Evolutionary conservation across 306 rosid genomes (phyloP).

Genomic region (Cicer arietinum): DNA sequence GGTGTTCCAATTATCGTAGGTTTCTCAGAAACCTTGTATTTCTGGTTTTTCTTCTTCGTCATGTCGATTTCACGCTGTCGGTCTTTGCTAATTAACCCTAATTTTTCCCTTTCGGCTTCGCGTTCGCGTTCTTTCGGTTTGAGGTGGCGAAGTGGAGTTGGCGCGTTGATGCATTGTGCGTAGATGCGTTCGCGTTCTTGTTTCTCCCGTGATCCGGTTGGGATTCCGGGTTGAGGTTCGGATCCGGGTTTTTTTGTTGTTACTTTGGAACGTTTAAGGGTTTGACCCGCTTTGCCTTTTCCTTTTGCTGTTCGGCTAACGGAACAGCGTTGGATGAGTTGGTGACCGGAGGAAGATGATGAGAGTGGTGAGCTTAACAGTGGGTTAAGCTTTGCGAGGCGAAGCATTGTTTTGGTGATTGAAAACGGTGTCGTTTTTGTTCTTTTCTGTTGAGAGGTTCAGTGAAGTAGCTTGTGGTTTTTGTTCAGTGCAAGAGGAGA

Average conservation of each 20-base stretch:
- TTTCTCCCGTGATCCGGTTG: conserved; percentile 50
- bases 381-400: conserved; percentile 44
- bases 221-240: conserved; percentile 40
- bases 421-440: conserved; percentile 24
- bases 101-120: conserved; percentile 71
- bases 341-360: conserved; percentile 20
- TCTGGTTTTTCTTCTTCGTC: conserved; percentile 51
- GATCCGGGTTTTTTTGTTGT: conserved; percentile 47
- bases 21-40: conserved; percentile 57
- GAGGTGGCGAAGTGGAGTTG: conserved; percentile 70
- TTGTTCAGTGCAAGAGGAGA: not conserved
- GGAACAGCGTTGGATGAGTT: conserved; percentile 50
- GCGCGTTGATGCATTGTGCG: conserved; percentile 71
- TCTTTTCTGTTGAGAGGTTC: too few relatives aligned
- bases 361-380: not conserved
- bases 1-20: conserved; percentile 75
- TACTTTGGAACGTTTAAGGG: conserved; percentile 49
- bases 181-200: conserved; percentile 67
- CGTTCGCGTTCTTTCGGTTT: conserved; percentile 56
- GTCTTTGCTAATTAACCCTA: conserved; percentile 87
- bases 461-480: too few relatives aligned
- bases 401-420: conserved; percentile 40
- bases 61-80: conserved; percentile 74
- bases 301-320: conserved; percentile 59
- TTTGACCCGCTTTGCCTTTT: conserved; percentile 49